Percentiles rank a stretch among this genome's conserved stretches.
phyloP scores from a whole-genome alignment of 805 yeast genomes.

The Metschnikowia drakensbergensis region DNA sequence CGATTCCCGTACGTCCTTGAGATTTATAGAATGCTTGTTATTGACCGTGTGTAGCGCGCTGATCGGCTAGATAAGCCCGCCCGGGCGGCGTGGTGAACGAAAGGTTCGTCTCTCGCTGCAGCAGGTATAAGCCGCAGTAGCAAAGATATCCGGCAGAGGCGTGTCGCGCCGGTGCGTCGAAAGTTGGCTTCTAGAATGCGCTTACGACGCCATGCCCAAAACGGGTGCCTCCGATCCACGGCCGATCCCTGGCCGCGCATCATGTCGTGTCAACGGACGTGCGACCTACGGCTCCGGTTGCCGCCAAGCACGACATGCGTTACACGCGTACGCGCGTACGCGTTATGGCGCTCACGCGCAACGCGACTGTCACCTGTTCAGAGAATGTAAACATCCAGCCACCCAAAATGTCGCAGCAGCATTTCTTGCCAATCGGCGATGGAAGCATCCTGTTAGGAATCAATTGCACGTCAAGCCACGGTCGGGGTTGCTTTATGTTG shows the following conservation, averaged over 20 bases:
- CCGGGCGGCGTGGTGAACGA: neutral
- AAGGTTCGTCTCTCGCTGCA: neutral
- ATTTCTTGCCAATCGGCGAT: no score
- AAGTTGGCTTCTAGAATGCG: neutral
- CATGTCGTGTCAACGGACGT: neutral
- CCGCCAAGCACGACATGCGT: neutral
- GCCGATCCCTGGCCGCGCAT: neutral
- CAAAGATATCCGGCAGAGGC: neutral
- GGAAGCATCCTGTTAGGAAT: no score
- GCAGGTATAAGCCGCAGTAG: neutral
- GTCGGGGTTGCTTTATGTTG: no score
- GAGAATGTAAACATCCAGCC: neutral
- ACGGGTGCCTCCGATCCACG: neutral
- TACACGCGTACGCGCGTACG: neutral
- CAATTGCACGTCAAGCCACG: no score
- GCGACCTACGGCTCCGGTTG: neutral
- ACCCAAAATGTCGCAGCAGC: neutral
- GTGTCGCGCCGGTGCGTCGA: neutral
- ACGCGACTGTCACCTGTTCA: constrained; percentile 1
- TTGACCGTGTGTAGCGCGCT: neutral
- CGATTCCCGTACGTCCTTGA: constrained; percentile 7
- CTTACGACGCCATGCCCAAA: neutral
- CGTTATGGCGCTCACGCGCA: neutral
- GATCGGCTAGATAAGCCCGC: neutral
- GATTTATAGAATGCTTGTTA: neutral